A percentile compares a stretch with the other conserved stretches of the same genome.
These are phyloP conservation scores for Rugonectria rugulosa DNA, from an alignment of 2,329 filamentous ascomycete genomes.

Conservation along the genomic window DNA sequence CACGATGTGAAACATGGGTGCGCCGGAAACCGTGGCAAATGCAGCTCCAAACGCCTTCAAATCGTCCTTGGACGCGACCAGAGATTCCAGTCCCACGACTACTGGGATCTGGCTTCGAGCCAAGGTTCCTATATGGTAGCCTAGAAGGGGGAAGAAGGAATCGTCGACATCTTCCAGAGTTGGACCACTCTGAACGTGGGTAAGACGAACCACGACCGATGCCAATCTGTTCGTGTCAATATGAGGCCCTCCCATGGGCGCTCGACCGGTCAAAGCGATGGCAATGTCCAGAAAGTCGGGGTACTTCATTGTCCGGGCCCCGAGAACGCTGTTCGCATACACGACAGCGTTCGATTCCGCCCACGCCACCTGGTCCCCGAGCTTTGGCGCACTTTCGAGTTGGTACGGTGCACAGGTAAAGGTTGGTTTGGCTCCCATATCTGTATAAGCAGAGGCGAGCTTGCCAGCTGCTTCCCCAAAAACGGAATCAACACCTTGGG, in stretches of 20 bases:
- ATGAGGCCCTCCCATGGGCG: slow-evolving; percentile 23
- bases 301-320: slow-evolving; percentile 31
- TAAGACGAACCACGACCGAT: background rate
- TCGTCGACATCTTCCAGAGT: slow-evolving; percentile 9
- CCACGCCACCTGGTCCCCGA: slow-evolving; percentile 31
- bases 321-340: slow-evolving; percentile 33
- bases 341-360: slow-evolving; percentile 31
- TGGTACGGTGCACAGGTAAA: slow-evolving; percentile 35
- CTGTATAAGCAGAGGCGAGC: slow-evolving; percentile 22
- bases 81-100: slow-evolving; percentile 19
- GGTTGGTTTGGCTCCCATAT: slow-evolving; percentile 25
- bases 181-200: no score
- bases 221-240: slow-evolving; percentile 21
- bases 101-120: slow-evolving; percentile 24
- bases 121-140: slow-evolving; percentile 27
- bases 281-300: slow-evolving; percentile 27
- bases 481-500: slow-evolving; percentile 13
- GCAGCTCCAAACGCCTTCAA: slow-evolving; percentile 31
- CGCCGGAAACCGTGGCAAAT: slow-evolving; percentile 30
- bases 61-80: slow-evolving; percentile 23
- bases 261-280: slow-evolving; percentile 30
- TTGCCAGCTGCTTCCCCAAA: slow-evolving; percentile 23
- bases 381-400: slow-evolving; percentile 20
- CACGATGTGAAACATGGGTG: slow-evolving; percentile 34
- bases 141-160: slow-evolving; percentile 28